These are phyloP conservation scores for Calonectria honghensis DNA, from an alignment of 2,329 filamentous ascomycete genomes.

Conservation along the genomic window DNA sequence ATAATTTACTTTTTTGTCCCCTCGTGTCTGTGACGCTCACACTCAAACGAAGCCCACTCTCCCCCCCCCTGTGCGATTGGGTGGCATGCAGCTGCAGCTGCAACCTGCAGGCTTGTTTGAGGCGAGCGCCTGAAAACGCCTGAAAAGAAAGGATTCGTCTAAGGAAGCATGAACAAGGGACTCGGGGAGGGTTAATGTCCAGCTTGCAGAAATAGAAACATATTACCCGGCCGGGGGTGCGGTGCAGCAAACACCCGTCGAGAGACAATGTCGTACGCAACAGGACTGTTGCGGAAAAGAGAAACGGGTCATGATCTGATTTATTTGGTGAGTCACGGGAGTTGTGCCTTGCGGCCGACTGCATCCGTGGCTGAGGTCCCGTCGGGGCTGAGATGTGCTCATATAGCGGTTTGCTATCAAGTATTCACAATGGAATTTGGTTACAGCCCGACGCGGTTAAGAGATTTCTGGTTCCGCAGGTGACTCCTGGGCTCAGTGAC, in stretches of 20 bases:
- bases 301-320: conserved; percentile 41
- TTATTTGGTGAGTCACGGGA: conserved; percentile 49
- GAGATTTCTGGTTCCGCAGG: conserved; percentile 38
- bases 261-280: conserved; percentile 37
- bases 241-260: background rate
- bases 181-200: conserved; percentile 11
- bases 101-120: conserved; percentile 34
- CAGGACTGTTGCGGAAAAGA: conserved; percentile 45
- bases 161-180: conserved; percentile 16
- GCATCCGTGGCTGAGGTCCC: conserved; percentile 13
- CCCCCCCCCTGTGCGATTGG: conserved; percentile 16
- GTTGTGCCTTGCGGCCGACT: conserved; percentile 44
- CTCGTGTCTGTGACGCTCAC: conserved; percentile 10
- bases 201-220: conserved; percentile 36
- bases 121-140: conserved; percentile 28
- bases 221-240: conserved; percentile 3
- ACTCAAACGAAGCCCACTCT: conserved; percentile 14
- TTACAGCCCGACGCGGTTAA: conserved; percentile 25
- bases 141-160: conserved; percentile 11
- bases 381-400: conserved; percentile 49
- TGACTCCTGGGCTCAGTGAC: conserved; percentile 36
- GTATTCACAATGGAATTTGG: conserved; percentile 33
- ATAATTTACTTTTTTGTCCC: conserved; percentile 2
- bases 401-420: conserved; percentile 31
- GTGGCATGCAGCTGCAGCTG: conserved; percentile 34